Conservation (phyloP, 345 rosid species). For the Odontarrhena argentea region DNA sequence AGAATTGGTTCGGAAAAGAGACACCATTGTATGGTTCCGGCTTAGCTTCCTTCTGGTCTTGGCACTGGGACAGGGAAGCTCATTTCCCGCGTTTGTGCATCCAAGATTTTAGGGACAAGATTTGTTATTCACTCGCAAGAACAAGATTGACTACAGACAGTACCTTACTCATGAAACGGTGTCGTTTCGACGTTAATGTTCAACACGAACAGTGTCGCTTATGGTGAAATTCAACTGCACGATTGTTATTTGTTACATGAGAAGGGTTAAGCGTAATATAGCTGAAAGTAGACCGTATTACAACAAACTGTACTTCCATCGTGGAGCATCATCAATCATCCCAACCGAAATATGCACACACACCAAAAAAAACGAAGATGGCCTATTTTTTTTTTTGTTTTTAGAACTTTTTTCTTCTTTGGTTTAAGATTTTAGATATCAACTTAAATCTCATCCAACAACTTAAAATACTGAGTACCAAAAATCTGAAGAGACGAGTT, state of each 20-base stretch:
- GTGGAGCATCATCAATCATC: neutral
- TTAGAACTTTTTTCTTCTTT: neutral
- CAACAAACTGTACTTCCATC: constrained; percentile 4
- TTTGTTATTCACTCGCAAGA: neutral
- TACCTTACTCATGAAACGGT: neutral
- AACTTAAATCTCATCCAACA: constrained; percentile 59
- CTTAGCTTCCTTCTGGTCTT: neutral
- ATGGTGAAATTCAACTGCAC: neutral
- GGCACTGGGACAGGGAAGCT: constrained; percentile 3
- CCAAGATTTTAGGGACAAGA: constrained; percentile 15
- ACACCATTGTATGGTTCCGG: neutral
- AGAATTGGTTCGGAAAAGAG: constrained; percentile 46
- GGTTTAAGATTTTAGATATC: neutral
- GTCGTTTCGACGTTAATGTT: neutral
- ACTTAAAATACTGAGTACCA: constrained; percentile 65
- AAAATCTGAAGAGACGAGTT: constrained; percentile 65
- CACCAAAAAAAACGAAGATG: no score
- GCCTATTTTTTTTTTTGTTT: no score
- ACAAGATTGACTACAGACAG: no score
- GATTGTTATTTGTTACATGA: neutral
- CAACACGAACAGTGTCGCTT: neutral
- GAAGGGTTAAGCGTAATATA: neutral
- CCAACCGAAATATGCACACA: constrained; percentile 18
- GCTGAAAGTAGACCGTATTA: neutral
- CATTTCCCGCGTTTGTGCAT: constrained; percentile 39